Base-by-base conservation (phyloP, 805 yeast genomes). In the Saccharomycopsis vini region DNA sequence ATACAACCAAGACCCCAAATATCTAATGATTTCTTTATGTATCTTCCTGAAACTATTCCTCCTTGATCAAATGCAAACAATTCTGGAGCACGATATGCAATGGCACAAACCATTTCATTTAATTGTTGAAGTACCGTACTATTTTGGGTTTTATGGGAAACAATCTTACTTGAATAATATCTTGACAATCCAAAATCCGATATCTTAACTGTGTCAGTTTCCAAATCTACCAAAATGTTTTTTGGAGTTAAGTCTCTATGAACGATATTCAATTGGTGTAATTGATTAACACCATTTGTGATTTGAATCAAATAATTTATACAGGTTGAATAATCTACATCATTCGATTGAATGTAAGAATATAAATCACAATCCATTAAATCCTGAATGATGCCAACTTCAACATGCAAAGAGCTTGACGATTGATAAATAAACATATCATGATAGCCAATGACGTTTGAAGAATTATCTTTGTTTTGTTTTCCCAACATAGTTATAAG, bases 1-100 rank as follows among this genome's bases (percentile, higher is more conserved):
- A 89, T 86, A 33, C 90, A 96, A 56, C 97, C 97, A 57, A 95
- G 82, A 0, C 94, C 82, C 97, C 97, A 89, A 44, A 89, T 96
- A 61, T 89, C 97, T 10, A 42, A 20, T 37, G 89, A 96, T 63
- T 89, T 96, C 18, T 19, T 35, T 2, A 97, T 97, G 42, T 24
- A 36, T 12, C 28, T 5, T 96, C 96, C 2, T 95, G 96, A 54
- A 88, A 89, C n/a, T 6, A 35, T 23, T 19, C 18, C 18, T 43
- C 88, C 69, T 59, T 89, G 85, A 9, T 30, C 34, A 29, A 96
- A 96, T 47, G 88, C 77, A 46, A 89, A 89, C 20, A 89, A 96
- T 62, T 89, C 97, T 1, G 97, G 97, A 0, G 97, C 97, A 3
- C 97, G 96, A 61, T 89, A 89, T 58, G 88, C 88, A 42, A 96